Percentiles rank a stretch among this genome's conserved stretches.
These are phyloP conservation scores for Escallonia herrerae DNA, from an alignment of 129 eudicot species.

Conservation along the genomic window DNA sequence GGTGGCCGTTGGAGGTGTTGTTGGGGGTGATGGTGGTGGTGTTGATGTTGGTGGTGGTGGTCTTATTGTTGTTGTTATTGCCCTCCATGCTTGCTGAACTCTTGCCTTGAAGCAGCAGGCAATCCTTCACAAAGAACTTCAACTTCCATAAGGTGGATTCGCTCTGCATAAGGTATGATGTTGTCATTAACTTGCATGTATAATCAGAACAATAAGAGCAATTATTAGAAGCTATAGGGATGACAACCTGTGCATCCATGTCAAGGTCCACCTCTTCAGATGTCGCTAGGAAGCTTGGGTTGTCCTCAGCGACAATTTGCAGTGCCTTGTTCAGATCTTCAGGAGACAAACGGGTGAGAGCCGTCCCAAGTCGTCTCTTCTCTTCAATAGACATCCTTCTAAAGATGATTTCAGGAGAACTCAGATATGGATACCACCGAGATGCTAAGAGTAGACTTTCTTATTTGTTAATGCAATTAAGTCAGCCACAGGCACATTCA, in stretches of 20 bases:
- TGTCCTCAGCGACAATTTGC: slow-evolving; percentile 51
- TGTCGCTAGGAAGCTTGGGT: slow-evolving; percentile 56
- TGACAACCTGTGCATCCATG: slow-evolving; percentile 65
- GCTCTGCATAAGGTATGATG: slow-evolving; percentile 31
- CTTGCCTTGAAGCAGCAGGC: slow-evolving; percentile 41
- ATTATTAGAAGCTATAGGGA: background rate
- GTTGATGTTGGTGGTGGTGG: slow-evolving; percentile 13
- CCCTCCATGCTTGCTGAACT: slow-evolving; percentile 33
- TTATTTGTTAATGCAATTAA: no score
- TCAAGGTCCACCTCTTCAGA: slow-evolving; percentile 63
- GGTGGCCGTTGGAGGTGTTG: background rate
- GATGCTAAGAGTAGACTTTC: no score
- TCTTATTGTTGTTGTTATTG: no score
- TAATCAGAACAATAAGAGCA: background rate
- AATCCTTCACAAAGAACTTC: slow-evolving; percentile 64
- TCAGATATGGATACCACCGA: no score
- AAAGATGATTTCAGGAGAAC: background rate
- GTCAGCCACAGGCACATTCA: no score
- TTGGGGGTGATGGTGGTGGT: slow-evolving; percentile 12
- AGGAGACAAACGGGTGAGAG: slow-evolving; percentile 49
- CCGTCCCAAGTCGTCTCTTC: slow-evolving; percentile 59
- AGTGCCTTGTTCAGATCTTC: slow-evolving; percentile 72
- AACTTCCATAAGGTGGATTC: slow-evolving; percentile 78
- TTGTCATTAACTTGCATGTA: background rate
- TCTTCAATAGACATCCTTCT: slow-evolving; percentile 85